Conservation (phyloP, 192 early-diverging fungal species). For the Coemansia sp. region DNA sequence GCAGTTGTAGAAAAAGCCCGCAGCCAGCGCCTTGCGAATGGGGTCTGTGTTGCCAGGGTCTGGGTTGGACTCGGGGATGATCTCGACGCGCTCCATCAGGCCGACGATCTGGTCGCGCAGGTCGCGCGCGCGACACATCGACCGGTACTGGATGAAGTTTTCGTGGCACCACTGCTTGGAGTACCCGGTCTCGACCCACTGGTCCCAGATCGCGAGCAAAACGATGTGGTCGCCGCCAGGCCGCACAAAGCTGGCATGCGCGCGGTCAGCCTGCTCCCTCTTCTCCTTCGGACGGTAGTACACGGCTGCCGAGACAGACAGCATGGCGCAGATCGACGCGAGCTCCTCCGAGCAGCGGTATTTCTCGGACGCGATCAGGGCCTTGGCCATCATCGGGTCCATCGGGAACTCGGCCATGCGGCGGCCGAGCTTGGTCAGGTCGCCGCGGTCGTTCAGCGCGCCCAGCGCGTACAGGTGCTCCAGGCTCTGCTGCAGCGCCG, state of each 20-base stretch:
- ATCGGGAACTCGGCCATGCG: constrained; percentile 98
- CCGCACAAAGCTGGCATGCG: constrained; percentile 80
- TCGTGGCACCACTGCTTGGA: constrained; percentile 96
- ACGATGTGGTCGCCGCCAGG: constrained; percentile 95
- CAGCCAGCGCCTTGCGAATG: constrained; percentile 87
- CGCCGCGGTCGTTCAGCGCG: constrained; percentile 86
- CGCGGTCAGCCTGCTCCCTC: constrained; percentile 88
- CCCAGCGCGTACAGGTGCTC: constrained; percentile 90
- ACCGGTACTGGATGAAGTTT: constrained; percentile 91
- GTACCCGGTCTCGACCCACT: constrained; percentile 84
- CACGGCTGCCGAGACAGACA: constrained; percentile 76
- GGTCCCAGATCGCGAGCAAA: constrained; percentile 89
- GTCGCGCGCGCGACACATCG: constrained; percentile 86
- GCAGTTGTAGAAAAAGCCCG: constrained; percentile 96
- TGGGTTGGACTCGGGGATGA: constrained; percentile 73
- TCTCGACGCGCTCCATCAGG: constrained; percentile 90
- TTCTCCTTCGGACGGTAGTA: constrained; percentile 91
- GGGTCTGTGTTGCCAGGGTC: constrained; percentile 82
- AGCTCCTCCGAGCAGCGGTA: constrained; percentile 91
- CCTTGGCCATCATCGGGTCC: constrained; percentile 93
- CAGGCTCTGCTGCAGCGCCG: constrained; percentile 87
- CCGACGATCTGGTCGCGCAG: constrained; percentile 91
- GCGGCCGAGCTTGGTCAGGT: constrained; percentile 92
- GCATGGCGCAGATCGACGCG: constrained; percentile 91
- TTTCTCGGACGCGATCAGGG: constrained; percentile 86